Percentiles rank a stretch among this genome's conserved stretches.
These are phyloP conservation scores for Rhizopus delemar DNA, from an alignment of 371 early-diverging fungal species.

Conservation along the genomic window DNA sequence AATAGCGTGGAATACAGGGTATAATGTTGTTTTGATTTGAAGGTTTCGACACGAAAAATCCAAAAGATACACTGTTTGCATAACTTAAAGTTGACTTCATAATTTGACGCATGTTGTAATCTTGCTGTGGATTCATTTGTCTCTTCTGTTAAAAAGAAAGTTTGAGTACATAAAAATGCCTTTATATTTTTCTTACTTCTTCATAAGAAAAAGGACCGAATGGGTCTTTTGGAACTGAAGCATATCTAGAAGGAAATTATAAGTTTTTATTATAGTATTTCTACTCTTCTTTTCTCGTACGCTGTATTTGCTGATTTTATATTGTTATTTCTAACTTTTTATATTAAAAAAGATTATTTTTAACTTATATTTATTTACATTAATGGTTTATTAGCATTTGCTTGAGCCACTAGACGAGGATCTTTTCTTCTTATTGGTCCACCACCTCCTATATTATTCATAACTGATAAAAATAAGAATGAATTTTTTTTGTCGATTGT, in stretches of 20 bases:
- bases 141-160: not conserved
- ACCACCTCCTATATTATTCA: not conserved
- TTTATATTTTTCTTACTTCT: not conserved
- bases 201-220: not conserved
- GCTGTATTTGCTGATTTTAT: not conserved
- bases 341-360: too few species aligned
- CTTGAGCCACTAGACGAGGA: not conserved
- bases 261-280: too few species aligned
- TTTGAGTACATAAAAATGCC: not conserved
- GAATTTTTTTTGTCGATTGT: too few species aligned
- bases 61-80: conserved; percentile 1
- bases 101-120: conserved; percentile 4
- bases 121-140: not conserved
- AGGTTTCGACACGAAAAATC: conserved; percentile 6
- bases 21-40: conserved; percentile 7
- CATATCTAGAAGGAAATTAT: not conserved
- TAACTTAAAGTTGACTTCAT: not conserved
- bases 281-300: not conserved
- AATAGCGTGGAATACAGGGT: conserved; percentile 5
- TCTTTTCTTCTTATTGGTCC: not conserved
- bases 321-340: not conserved
- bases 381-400: not conserved
- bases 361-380: not conserved
- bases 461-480: not conserved
- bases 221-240: not conserved